Evolutionary conservation across 2,329 filamentous ascomycete genomes (phyloP).

Genomic region (Hypoxylon sp.): DNA sequence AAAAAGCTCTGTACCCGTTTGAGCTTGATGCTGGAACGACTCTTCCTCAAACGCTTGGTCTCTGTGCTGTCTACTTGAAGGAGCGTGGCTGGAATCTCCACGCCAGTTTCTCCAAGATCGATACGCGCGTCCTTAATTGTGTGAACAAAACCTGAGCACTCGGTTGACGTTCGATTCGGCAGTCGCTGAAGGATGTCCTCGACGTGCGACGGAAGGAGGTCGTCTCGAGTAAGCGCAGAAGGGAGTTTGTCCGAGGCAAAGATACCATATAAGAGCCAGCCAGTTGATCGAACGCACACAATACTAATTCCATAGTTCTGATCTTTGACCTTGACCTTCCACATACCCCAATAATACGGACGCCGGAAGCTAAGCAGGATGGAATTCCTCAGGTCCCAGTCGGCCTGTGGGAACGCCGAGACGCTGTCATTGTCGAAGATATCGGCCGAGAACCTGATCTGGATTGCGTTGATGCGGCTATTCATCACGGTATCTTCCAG

Average conservation of each 20-base stretch:
- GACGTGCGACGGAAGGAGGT: conserved; percentile 44
- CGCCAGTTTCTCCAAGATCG: conserved; percentile 36
- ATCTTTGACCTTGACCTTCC: conserved; percentile 38
- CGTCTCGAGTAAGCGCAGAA: conserved; percentile 27
- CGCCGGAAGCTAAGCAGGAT: conserved; percentile 48
- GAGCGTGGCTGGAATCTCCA: conserved; percentile 38
- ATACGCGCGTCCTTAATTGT: conserved; percentile 37
- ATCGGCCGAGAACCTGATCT: conserved; percentile 43
- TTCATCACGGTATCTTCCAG: conserved; percentile 40
- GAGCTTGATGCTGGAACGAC: conserved; percentile 7
- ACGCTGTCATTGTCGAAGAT: conserved; percentile 44
- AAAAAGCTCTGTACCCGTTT: conserved; percentile 20
- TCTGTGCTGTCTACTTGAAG: conserved; percentile 41
- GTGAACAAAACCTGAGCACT: conserved; percentile 40
- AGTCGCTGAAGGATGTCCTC: conserved; percentile 41
- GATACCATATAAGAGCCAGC: conserved; percentile 47
- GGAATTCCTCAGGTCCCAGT: conserved; percentile 49
- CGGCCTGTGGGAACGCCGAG: conserved; percentile 40
- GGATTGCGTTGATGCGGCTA: conserved; percentile 45
- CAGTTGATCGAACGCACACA: conserved; percentile 45
- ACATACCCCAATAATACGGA: conserved; percentile 48
- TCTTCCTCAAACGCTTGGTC: conserved; percentile 8
- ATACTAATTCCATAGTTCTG: conserved; percentile 45
- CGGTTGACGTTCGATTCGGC: conserved; percentile 37
- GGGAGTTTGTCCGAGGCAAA: conserved; percentile 43